phyloP scores from a whole-genome alignment of 176 grass and related monocot species.

The Echinochloa phyllopogon region DNA sequence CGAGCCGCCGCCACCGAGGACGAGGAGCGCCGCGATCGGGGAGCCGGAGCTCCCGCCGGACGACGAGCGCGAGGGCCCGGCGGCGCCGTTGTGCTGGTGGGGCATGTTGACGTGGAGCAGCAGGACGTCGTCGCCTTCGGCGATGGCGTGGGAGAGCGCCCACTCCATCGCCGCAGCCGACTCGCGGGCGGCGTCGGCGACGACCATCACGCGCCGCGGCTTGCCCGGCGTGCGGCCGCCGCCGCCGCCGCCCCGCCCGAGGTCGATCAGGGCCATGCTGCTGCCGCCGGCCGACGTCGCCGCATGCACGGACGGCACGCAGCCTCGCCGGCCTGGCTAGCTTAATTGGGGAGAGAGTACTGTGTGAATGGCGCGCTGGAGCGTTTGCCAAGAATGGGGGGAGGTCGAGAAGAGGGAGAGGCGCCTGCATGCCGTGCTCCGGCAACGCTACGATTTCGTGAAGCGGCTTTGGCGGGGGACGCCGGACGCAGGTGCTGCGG shows the following conservation, averaged over 20 bases:
- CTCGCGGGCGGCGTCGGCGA: conserved; percentile 75
- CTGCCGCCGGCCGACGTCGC: conserved; percentile 45
- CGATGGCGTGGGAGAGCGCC: conserved; percentile 75
- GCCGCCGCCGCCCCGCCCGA: not conserved
- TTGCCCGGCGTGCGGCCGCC: conserved; percentile 33
- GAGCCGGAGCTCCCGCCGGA: conserved; percentile 30
- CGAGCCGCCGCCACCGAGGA: not conserved
- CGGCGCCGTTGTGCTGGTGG: conserved; percentile 13
- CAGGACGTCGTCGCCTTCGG: conserved; percentile 75
- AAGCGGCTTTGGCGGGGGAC: conserved; percentile 11
- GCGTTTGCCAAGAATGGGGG: conserved; percentile 51
- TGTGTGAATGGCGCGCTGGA: not conserved
- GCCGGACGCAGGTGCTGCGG: too few relatives aligned
- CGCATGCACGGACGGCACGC: conserved; percentile 39
- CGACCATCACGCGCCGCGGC: conserved; percentile 70
- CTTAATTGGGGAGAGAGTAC: conserved; percentile 18
- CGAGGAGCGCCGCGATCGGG: conserved; percentile 39
- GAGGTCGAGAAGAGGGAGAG: not conserved
- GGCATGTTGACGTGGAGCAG: conserved; percentile 82
- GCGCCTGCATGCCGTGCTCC: conserved; percentile 30
- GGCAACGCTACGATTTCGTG: not conserved
- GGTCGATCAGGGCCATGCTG: conserved; percentile 49
- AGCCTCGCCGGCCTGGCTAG: conserved; percentile 47
- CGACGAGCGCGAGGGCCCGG: conserved; percentile 27
- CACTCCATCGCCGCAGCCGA: conserved; percentile 77